phyloP scores from a whole-genome alignment of 1,284 basidiomycete genomes.

The Tilletia setariae region DNA sequence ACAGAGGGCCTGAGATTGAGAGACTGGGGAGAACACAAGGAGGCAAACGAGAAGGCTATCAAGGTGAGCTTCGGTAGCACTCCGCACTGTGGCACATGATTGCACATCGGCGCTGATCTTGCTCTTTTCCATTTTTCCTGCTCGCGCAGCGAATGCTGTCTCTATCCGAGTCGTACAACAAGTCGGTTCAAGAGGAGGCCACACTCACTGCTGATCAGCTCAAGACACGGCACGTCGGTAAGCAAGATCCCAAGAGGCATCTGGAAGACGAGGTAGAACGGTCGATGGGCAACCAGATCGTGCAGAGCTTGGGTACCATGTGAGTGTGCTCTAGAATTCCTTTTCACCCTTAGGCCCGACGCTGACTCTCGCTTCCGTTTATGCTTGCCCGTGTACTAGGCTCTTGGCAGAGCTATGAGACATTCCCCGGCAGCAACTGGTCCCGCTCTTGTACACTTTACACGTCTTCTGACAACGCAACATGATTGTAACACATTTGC shows the following conservation, averaged over 20 bases:
- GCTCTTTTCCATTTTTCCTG: neutral
- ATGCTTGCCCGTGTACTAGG: neutral
- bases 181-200: constrained; percentile 51
- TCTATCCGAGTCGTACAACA: constrained; percentile 53
- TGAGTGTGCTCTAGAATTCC: constrained; percentile 6
- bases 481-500: too few species aligned
- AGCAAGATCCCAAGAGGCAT: constrained; percentile 54
- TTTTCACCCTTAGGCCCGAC: neutral
- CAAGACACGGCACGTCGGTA: constrained; percentile 53
- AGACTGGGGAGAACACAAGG: constrained; percentile 52
- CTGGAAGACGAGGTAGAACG: constrained; percentile 52
- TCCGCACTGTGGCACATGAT: too few species aligned
- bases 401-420: constrained; percentile 17
- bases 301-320: constrained; percentile 53
- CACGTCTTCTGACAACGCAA: neutral
- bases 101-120: neutral
- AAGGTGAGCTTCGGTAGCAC: constrained; percentile 23
- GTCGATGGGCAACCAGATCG: constrained; percentile 53
- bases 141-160: constrained; percentile 40
- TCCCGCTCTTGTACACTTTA: neutral
- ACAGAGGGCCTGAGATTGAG: constrained; percentile 49
- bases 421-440: neutral
- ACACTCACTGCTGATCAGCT: constrained; percentile 48
- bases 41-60: constrained; percentile 49
- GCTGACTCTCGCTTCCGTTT: neutral